These are phyloP conservation scores for Kodamaea sp. DNA, from an alignment of 1,139 yeast species.

Conservation along the genomic window DNA sequence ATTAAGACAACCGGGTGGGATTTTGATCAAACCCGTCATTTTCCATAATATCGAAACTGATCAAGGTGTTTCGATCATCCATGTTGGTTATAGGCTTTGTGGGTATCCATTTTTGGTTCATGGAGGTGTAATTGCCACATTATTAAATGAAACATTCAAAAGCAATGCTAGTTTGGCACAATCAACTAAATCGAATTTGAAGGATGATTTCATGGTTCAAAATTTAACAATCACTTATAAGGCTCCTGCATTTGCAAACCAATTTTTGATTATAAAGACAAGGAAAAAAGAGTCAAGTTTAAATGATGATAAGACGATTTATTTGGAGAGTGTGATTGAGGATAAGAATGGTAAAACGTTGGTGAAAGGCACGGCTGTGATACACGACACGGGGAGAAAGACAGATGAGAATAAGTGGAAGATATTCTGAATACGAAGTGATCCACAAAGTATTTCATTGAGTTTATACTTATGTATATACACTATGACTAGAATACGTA, in stretches of 20 bases:
- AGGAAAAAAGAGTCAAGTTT: slow-evolving; percentile 26
- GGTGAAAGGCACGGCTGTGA: slow-evolving; percentile 35
- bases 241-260: slow-evolving; percentile 76
- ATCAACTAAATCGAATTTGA: slow-evolving; percentile 29
- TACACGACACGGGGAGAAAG: slow-evolving; percentile 41
- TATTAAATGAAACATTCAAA: slow-evolving; percentile 72
- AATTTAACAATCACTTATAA: slow-evolving; percentile 56
- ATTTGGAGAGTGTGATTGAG: slow-evolving; percentile 32
- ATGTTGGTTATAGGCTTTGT: slow-evolving; percentile 73
- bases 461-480: no score
- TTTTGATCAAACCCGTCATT: slow-evolving; percentile 68
- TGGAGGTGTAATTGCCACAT: slow-evolving; percentile 85
- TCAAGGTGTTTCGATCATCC: slow-evolving; percentile 65
- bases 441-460: no score
- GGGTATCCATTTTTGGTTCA: slow-evolving; percentile 89
- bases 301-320: slow-evolving; percentile 25
- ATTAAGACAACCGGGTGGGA: slow-evolving; percentile 65
- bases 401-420: slow-evolving; percentile 8
- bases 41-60: slow-evolving; percentile 57
- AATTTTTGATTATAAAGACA: slow-evolving; percentile 66
- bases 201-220: slow-evolving; percentile 46
- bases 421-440: no score
- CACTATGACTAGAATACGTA: no score
- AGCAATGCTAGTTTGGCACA: slow-evolving; percentile 49
- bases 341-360: slow-evolving; percentile 33